Conservation (phyloP, 441 rosid species). For the Geranium incanum region DNA sequence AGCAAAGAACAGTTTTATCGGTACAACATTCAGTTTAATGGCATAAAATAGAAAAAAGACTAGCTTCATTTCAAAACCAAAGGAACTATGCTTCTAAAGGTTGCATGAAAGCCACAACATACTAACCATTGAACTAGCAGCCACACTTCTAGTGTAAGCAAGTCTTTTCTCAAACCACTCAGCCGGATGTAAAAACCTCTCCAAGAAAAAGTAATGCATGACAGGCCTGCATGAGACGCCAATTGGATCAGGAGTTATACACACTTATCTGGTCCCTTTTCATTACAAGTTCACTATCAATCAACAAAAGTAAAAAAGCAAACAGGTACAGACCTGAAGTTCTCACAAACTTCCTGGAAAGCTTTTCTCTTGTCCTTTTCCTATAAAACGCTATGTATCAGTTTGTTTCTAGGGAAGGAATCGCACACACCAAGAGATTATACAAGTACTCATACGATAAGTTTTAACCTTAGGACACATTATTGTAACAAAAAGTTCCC, state of each 20-base stretch:
- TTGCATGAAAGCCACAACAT: slow-evolving; percentile 14
- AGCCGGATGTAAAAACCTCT: slow-evolving; percentile 83
- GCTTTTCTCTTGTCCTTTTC: slow-evolving; percentile 80
- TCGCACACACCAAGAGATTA: not conserved
- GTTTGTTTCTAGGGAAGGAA: slow-evolving; percentile 4
- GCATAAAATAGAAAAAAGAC: not conserved
- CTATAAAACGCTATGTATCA: slow-evolving; percentile 27
- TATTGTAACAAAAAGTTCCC: not conserved
- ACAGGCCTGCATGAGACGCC: slow-evolving; percentile 67
- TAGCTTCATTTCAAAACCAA: not conserved
- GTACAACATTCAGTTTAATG: not conserved
- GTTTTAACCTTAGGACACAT: not conserved
- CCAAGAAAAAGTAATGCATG: slow-evolving; percentile 90
- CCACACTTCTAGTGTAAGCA: slow-evolving; percentile 90
- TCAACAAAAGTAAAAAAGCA: slow-evolving; percentile 13
- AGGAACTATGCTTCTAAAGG: not conserved
- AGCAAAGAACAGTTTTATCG: too few species aligned
- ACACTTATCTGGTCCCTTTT: slow-evolving; percentile 7
- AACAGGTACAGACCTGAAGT: slow-evolving; percentile 63
- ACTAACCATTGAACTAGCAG: slow-evolving; percentile 93
- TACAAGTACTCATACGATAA: not conserved
- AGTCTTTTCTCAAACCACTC: slow-evolving; percentile 99
- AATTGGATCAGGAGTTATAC: slow-evolving; percentile 21
- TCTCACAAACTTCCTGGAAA: slow-evolving; percentile 73
- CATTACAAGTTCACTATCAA: not conserved